These are phyloP conservation scores for Carex littledalei DNA, from an alignment of 176 grass and related monocot species.

Conservation along the genomic window DNA sequence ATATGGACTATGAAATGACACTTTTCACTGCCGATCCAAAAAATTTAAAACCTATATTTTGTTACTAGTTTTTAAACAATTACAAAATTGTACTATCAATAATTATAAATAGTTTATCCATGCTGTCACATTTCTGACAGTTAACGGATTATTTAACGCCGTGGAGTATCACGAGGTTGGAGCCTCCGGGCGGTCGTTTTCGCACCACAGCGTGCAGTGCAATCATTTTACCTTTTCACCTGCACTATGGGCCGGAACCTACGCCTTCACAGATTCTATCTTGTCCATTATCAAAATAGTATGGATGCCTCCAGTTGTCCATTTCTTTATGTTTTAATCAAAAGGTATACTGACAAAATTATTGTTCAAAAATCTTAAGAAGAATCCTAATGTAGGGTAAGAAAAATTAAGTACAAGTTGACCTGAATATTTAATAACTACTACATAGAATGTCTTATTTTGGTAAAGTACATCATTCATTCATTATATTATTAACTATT, in stretches of 20 bases:
- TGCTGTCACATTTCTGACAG: no score
- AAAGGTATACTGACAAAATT: background rate
- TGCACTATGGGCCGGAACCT: background rate
- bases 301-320: background rate
- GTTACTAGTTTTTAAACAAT: no score
- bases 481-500: background rate
- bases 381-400: no score
- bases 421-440: no score
- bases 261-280: background rate
- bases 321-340: background rate
- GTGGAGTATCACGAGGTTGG: background rate
- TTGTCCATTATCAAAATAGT: background rate
- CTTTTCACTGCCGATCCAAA: no score
- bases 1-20: no score
- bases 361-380: background rate
- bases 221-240: slow-evolving; percentile 16
- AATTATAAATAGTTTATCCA: no score
- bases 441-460: no score
- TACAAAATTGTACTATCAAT: no score
- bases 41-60: no score
- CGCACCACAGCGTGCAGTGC: background rate
- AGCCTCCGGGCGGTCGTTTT: background rate
- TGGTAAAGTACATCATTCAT: no score
- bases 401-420: background rate
- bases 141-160: background rate